Base-by-base conservation (phyloP, 768 basidiomycete genomes). In the Tulasnella sp. region DNA sequence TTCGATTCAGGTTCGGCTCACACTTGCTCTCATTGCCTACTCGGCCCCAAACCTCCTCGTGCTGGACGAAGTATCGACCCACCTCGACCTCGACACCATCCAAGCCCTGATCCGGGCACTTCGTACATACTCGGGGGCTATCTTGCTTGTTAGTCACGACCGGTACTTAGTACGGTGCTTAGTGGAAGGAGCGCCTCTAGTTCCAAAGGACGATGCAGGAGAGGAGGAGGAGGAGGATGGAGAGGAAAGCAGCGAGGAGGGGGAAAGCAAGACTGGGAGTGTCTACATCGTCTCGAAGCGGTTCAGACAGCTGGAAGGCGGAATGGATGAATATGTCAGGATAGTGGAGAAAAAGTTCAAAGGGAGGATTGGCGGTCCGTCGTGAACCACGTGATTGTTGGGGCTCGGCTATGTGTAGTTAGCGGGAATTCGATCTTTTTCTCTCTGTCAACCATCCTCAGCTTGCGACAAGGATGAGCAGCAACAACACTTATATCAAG, bases 121-220 rank as follows among this genome's bases (percentile, higher is more conserved):
- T 47, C 81, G 81, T 64, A 78, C 77, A 16, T 90, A 83, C 75
- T 79, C 78, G 34, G 89, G 89, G 0, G 87, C 84, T 0, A 76
- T 90, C 36, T 79, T 89, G 11, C 80, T 89, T n/a, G 84, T 90
- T 65, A 88, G 86, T 62, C 89, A 90, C 76, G 89, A 90, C 75
- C 81, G 86, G 77, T 82, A 74, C 37, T 74, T 77, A 5, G 63
- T 62, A 17, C 67, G 72, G 11, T 73, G 72, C 35, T 32, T 73
- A 36, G 59, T 67, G 0, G 69, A 73, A 29, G 72, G 72, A 29
- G 72, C 72, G 12, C 69, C 72, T 19, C n/a, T 73, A 16, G 26
- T 73, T 22, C 69, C 67, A n/a, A 12, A 19, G 22, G 63, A 67
- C 44, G 69, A 59, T 26, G 34, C 35, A 17, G 62, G 42, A 12